phyloP scores from a whole-genome alignment of 139 green algal genomes.

The Chlorella sp. region DNA sequence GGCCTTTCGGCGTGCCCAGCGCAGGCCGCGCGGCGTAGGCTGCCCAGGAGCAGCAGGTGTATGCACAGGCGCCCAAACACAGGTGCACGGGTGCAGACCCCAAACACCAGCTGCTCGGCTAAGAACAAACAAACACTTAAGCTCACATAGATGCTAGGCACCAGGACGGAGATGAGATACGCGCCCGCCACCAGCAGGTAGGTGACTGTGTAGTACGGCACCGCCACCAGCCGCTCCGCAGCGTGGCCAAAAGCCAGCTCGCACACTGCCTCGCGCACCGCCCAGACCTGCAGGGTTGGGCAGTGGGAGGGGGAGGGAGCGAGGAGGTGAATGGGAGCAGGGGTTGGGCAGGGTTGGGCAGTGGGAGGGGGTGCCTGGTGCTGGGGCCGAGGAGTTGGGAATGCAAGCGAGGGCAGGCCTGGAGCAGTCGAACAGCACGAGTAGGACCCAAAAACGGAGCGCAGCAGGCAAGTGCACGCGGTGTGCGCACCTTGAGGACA shows the following conservation, averaged over 20 bases:
- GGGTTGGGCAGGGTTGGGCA: neutral
- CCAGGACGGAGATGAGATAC: conserved; percentile 5
- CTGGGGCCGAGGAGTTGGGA: neutral
- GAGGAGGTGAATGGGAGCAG: neutral
- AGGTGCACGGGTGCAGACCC: too few species aligned
- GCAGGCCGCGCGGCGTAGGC: too few species aligned
- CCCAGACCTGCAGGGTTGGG: conserved; percentile 13
- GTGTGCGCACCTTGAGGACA: conserved; percentile 39
- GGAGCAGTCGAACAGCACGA: too few species aligned
- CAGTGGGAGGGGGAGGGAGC: neutral
- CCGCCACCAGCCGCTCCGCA: neutral
- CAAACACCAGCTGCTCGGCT: too few species aligned
- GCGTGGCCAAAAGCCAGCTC: neutral
- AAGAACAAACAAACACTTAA: too few species aligned
- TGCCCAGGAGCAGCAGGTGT: too few species aligned
- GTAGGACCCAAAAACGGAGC: too few species aligned
- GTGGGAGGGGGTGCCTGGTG: too few species aligned
- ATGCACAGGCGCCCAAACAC: too few species aligned
- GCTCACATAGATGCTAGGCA: conserved; percentile 17
- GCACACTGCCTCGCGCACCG: neutral
- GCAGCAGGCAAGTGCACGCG: neutral
- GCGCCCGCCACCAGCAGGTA: neutral
- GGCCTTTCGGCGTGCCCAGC: too few species aligned
- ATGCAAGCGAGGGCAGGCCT: neutral
- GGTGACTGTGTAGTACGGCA: neutral